These are phyloP conservation scores for Rhododendron kiyosumense DNA, from an alignment of 148 eudicot species.

Conservation along the genomic window DNA sequence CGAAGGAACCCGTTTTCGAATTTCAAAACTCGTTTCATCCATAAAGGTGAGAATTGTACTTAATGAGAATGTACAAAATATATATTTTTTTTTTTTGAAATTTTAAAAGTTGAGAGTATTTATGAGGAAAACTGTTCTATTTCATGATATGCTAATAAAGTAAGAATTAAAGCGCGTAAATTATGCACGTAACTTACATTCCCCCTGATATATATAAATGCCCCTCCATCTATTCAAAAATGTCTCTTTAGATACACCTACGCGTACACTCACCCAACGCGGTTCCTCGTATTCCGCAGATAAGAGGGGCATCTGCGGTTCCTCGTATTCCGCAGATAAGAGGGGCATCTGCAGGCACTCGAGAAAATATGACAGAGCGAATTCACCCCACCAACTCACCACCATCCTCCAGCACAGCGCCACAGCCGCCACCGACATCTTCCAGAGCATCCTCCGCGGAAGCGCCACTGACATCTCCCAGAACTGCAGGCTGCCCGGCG, in stretches of 20 bases:
- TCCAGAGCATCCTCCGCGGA: neutral
- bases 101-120: neutral
- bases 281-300: neutral
- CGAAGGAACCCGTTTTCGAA: neutral
- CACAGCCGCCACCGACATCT: neutral
- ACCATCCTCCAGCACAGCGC: slow-evolving; percentile 9
- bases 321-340: neutral
- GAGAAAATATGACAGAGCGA: neutral
- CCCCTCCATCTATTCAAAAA: neutral
- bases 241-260: neutral
- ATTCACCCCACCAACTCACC: slow-evolving; percentile 13
- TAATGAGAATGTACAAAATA: neutral
- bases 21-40: neutral
- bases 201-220: too few relatives aligned
- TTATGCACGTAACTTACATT: neutral
- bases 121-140: neutral
- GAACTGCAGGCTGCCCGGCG: slow-evolving; percentile 27
- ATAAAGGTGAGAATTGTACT: neutral
- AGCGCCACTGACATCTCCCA: neutral
- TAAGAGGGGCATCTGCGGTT: neutral
- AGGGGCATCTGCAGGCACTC: neutral
- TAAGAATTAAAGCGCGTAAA: neutral
- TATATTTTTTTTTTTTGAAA: neutral
- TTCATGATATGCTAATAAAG: neutral
- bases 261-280: neutral